These are phyloP conservation scores for Penicillium corylophilum DNA, from an alignment of 2,329 filamentous ascomycete genomes.

Conservation along the genomic window DNA sequence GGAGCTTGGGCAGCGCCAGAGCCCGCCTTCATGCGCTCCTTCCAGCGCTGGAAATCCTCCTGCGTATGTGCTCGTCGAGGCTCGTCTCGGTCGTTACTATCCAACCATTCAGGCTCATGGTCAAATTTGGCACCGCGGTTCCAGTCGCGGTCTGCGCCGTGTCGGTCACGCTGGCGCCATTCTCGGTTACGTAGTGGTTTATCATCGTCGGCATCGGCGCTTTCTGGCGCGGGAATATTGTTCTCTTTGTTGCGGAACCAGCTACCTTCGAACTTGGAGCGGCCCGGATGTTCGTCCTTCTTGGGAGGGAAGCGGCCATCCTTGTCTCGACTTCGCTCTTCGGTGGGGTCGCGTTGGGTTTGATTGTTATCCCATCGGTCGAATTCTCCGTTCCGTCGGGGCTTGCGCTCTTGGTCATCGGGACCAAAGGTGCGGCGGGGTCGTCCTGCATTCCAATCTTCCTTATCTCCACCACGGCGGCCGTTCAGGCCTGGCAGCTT, in stretches of 20 bases:
- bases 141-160: slow-evolving; percentile 55
- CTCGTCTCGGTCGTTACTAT: slow-evolving; percentile 66
- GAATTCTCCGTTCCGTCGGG: slow-evolving; percentile 44
- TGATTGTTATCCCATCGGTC: slow-evolving; percentile 45
- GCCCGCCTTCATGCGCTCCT: slow-evolving; percentile 80
- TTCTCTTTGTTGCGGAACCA: slow-evolving; percentile 66
- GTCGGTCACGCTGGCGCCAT: slow-evolving; percentile 52
- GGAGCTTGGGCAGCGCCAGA: slow-evolving; percentile 37
- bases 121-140: slow-evolving; percentile 58
- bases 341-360: slow-evolving; percentile 52
- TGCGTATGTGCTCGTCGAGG: slow-evolving; percentile 72
- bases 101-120: slow-evolving; percentile 89
- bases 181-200: slow-evolving; percentile 62
- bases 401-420: slow-evolving; percentile 43
- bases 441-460: slow-evolving; percentile 44
- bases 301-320: slow-evolving; percentile 57
- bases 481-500: slow-evolving; percentile 32
- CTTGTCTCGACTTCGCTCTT: slow-evolving; percentile 54
- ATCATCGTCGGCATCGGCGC: slow-evolving; percentile 43
- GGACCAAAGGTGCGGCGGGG: slow-evolving; percentile 41
- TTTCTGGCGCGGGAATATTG: slow-evolving; percentile 31
- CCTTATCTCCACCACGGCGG: slow-evolving; percentile 41
- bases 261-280: slow-evolving; percentile 67
- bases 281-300: slow-evolving; percentile 57
- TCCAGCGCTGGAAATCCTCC: slow-evolving; percentile 93